Evolutionary conservation across 2,329 filamentous ascomycete genomes (phyloP).

Genomic region (Xylariaceae sp.): DNA sequence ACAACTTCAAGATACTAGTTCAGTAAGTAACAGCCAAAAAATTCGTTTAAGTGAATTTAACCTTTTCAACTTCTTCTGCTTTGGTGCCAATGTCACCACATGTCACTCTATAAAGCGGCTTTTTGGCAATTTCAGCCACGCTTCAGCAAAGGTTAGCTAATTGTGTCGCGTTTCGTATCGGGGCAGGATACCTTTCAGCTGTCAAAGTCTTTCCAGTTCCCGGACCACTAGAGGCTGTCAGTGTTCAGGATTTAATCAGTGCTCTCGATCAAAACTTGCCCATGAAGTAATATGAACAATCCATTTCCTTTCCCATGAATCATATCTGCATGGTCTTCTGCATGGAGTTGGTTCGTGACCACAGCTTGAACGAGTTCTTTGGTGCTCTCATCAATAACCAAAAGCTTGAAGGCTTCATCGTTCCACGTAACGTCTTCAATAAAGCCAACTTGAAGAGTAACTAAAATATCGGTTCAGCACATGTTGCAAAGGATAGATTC

Average conservation of each 20-base stretch:
- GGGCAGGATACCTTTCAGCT: slow-evolving; percentile 7
- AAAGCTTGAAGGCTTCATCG: slow-evolving; percentile 9
- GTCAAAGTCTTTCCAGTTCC: slow-evolving; percentile 16
- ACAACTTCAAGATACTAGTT: slow-evolving; percentile 5
- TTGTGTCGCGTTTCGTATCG: background rate
- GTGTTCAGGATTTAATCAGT: background rate
- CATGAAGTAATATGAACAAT: slow-evolving; percentile 10
- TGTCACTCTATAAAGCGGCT: background rate
- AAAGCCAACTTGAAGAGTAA: slow-evolving; percentile 10
- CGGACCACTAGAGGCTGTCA: slow-evolving; percentile 6
- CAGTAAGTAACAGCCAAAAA: too few relatives aligned
- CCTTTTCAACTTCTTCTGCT: background rate
- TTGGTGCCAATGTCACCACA: background rate
- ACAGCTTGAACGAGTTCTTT: slow-evolving; percentile 15
- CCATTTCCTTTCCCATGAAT: slow-evolving; percentile 13
- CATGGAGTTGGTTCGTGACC: slow-evolving; percentile 11
- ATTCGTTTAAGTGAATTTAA: too few relatives aligned
- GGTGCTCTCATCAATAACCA: slow-evolving; percentile 7
- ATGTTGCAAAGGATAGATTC: background rate
- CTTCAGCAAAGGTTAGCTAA: background rate
- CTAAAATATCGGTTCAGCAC: background rate
- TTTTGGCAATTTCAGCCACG: background rate
- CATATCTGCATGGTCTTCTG: slow-evolving; percentile 8
- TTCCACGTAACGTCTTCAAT: slow-evolving; percentile 15
- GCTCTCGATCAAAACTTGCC: background rate